phyloP scores from a whole-genome alignment of 306 rosid species.

The Geum urbanum region DNA sequence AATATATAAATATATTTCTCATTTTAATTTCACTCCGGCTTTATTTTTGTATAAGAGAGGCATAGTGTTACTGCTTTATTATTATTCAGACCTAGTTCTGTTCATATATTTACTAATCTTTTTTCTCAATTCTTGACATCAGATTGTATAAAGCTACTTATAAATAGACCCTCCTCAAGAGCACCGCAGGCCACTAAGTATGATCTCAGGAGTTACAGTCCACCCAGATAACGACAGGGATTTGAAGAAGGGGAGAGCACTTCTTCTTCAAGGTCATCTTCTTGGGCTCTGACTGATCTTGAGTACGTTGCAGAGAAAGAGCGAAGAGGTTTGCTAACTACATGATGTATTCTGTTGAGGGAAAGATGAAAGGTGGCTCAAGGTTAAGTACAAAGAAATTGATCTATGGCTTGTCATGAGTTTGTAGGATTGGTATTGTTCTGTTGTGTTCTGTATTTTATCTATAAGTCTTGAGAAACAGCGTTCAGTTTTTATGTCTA shows the following conservation, averaged over 20 bases:
- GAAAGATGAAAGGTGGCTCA: constrained; percentile 90
- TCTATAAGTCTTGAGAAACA: constrained; percentile 13
- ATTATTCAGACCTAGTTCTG: no score
- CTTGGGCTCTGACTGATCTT: constrained; percentile 51
- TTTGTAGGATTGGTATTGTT: constrained; percentile 9
- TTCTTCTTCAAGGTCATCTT: constrained; percentile 42
- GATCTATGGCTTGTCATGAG: constrained; percentile 64
- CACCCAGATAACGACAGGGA: constrained; percentile 25
- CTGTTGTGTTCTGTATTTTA: not conserved
- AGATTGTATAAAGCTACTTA: constrained; percentile 41
- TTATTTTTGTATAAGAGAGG: no score
- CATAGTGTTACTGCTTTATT: no score
- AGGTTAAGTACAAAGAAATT: constrained; percentile 63
- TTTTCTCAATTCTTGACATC: no score
- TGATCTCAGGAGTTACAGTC: constrained; percentile 54
- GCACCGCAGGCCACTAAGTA: constrained; percentile 23
- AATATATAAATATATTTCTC: no score
- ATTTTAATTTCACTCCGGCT: no score
- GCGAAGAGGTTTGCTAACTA: constrained; percentile 83
- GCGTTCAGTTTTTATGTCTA: not conserved
- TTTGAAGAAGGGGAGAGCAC: constrained; percentile 59
- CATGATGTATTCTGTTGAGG: constrained; percentile 85
- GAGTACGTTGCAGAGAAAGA: constrained; percentile 73
- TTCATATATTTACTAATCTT: no score
- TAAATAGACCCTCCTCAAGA: constrained; percentile 44